phyloP scores from a whole-genome alignment of 805 yeast genomes.

The Yarrowia divulgata region DNA sequence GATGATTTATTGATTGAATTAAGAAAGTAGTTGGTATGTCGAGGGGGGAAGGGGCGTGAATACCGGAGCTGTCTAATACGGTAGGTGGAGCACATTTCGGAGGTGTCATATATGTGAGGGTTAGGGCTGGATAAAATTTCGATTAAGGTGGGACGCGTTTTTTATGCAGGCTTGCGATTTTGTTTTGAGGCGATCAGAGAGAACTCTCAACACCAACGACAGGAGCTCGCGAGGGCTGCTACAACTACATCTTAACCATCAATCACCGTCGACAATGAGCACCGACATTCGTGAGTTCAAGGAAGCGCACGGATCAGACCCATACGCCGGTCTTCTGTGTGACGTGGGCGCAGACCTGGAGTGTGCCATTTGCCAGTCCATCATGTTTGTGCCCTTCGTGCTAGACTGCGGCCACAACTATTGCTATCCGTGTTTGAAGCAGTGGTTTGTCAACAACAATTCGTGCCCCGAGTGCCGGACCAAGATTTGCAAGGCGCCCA shows the following conservation, averaged over 20 bases:
- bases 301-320: slow-evolving; percentile 2
- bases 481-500: slow-evolving; percentile 7
- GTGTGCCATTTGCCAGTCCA: slow-evolving; percentile 68
- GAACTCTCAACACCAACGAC: background rate
- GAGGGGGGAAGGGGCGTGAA: no score
- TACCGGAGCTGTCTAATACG: no score
- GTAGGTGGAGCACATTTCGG: background rate
- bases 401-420: slow-evolving; percentile 70
- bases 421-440: slow-evolving; percentile 56
- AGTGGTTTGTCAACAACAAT: slow-evolving; percentile 48
- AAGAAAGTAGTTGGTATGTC: no score
- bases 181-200: background rate
- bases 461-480: slow-evolving; percentile 46
- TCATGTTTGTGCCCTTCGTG: slow-evolving; percentile 65
- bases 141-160: slow-evolving; percentile 13
- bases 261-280: slow-evolving; percentile 6
- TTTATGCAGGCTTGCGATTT: background rate
- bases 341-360: slow-evolving; percentile 8
- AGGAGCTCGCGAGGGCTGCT: no score
- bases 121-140: background rate
- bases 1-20: background rate
- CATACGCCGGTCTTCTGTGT: background rate
- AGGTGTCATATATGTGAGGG: no score
- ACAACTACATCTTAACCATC: no score
- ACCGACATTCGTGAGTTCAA: slow-evolving; percentile 7